These are phyloP conservation scores for Mycena kentingensis DNA, from an alignment of 768 basidiomycete genomes.

Conservation along the genomic window DNA sequence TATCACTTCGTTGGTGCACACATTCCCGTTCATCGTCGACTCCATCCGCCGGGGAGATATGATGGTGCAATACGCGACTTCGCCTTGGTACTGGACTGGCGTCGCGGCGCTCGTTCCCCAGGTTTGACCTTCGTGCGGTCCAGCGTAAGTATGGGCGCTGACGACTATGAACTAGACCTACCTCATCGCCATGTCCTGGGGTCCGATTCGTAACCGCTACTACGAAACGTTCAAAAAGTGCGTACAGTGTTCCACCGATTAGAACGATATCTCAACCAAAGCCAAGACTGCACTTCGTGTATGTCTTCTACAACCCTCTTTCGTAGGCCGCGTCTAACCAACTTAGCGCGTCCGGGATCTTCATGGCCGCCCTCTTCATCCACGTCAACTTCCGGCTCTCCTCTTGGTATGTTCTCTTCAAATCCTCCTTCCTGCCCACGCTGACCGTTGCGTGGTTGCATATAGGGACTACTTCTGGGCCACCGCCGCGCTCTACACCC, in stretches of 20 bases:
- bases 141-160: neutral
- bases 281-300: conserved; percentile 13
- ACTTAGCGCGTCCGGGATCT: conserved; percentile 31
- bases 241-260: neutral
- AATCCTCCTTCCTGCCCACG: neutral
- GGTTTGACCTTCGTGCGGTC: conserved; percentile 7
- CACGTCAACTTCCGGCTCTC: conserved; percentile 34
- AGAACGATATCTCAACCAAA: too few relatives aligned
- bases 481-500: conserved; percentile 29
- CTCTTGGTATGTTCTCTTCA: conserved; percentile 26
- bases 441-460: too few relatives aligned
- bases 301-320: conserved; percentile 23
- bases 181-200: conserved; percentile 34
- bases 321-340: neutral
- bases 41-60: conserved; percentile 29
- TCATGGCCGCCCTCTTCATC: conserved; percentile 36
- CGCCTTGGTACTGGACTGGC: conserved; percentile 34
- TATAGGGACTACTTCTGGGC: conserved; percentile 37
- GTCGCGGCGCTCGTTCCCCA: conserved; percentile 37
- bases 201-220: conserved; percentile 31
- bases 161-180: conserved; percentile 22
- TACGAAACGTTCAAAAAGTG: conserved; percentile 39
- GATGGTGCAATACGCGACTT: conserved; percentile 19
- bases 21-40: conserved; percentile 36
- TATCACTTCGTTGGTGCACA: conserved; percentile 36